These are phyloP conservation scores for Trichoderma sp. DNA, from an alignment of 2,329 filamentous ascomycete genomes.

Conservation along the genomic window DNA sequence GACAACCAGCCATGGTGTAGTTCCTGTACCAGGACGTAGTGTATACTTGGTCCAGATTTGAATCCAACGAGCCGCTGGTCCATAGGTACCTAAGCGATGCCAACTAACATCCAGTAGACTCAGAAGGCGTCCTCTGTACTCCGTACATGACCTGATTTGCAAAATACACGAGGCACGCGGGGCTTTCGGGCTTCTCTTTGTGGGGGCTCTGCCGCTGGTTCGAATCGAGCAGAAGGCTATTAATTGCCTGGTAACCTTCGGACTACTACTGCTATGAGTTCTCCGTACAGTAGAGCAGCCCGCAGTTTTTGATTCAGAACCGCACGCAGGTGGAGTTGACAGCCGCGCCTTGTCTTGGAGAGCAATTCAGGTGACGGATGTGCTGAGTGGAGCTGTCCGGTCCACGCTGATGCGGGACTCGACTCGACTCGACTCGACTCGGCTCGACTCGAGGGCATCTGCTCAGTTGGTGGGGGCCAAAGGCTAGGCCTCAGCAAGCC, in stretches of 20 bases:
- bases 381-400: not conserved
- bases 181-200: not conserved
- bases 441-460: not conserved
- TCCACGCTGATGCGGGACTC: not conserved
- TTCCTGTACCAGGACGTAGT: not conserved
- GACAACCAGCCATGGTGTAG: not conserved
- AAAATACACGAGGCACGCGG: not conserved
- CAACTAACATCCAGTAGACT: not conserved
- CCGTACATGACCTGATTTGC: not conserved
- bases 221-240: not conserved
- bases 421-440: not conserved
- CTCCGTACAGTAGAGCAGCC: not conserved
- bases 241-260: not conserved
- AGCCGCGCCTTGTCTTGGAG: not conserved
- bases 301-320: not conserved
- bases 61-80: not conserved
- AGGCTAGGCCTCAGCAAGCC: not conserved
- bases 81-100: not conserved
- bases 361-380: not conserved
- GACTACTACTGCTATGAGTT: not conserved
- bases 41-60: not conserved
- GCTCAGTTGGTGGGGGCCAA: not conserved
- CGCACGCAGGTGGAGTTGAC: not conserved
- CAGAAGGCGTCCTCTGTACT: not conserved
- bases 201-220: not conserved